Percentiles rank a stretch among this genome's conserved stretches.
Conservation (phyloP, 805 yeast genomes). For the Teunomyces tritomae region DNA sequence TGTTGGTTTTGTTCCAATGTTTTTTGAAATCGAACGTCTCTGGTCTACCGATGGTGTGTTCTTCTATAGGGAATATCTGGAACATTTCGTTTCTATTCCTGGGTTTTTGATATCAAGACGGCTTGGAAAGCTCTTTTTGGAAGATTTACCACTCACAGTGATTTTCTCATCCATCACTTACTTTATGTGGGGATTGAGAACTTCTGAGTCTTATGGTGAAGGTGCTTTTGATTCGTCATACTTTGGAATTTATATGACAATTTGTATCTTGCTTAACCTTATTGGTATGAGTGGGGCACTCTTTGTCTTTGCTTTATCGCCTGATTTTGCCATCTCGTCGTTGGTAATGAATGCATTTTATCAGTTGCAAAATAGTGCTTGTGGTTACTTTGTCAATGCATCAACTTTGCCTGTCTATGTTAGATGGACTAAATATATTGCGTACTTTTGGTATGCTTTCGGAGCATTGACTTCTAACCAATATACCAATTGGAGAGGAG, state of each 20-base stretch:
- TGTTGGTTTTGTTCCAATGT: slow-evolving; percentile 39
- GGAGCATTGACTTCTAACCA: slow-evolving; percentile 26
- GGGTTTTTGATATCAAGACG: slow-evolving; percentile 71
- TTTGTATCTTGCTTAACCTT: slow-evolving; percentile 16
- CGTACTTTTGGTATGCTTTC: slow-evolving; percentile 27
- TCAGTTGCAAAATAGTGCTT: slow-evolving; percentile 28
- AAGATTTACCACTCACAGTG: slow-evolving; percentile 64
- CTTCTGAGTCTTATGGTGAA: slow-evolving; percentile 11
- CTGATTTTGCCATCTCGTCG: slow-evolving; percentile 18
- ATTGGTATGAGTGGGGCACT: slow-evolving; percentile 20
- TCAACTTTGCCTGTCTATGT: slow-evolving; percentile 28
- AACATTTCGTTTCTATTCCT: slow-evolving; percentile 59
- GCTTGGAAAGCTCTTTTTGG: slow-evolving; percentile 61
- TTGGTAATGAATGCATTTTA: slow-evolving; percentile 19
- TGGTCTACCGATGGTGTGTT: slow-evolving; percentile 37
- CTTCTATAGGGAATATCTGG: slow-evolving; percentile 61
- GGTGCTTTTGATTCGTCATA: slow-evolving; percentile 12
- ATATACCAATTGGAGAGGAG: slow-evolving; percentile 22
- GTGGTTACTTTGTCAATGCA: slow-evolving; percentile 28
- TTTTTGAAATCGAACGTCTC: slow-evolving; percentile 37
- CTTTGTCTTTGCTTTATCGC: slow-evolving; percentile 19
- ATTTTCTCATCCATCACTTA: slow-evolving; percentile 61
- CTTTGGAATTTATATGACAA: slow-evolving; percentile 20
- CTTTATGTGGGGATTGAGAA: slow-evolving; percentile 73
- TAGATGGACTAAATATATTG: slow-evolving; percentile 25